Evolutionary conservation across 2,329 filamentous ascomycete genomes (phyloP).

Genomic region (Meredithiella fracta): DNA sequence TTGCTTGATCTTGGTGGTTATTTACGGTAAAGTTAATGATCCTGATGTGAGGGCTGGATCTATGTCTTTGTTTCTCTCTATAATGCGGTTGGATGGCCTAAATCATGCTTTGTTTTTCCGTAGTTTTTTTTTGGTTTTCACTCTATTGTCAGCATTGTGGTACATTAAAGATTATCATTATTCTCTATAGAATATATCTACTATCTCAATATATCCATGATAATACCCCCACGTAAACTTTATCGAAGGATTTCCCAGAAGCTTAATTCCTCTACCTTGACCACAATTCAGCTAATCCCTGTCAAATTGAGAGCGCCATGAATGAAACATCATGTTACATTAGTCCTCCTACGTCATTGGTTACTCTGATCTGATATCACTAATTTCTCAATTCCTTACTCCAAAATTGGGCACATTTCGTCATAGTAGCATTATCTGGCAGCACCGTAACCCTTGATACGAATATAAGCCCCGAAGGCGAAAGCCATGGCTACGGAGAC

Average conservation of each 20-base stretch:
- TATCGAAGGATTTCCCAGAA: too few species aligned
- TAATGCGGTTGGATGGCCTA: background rate
- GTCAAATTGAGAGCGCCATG: background rate
- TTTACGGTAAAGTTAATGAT: constrained; percentile 24
- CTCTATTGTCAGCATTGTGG: background rate
- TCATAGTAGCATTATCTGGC: too few species aligned
- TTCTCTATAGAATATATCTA: background rate
- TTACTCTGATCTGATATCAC: too few species aligned
- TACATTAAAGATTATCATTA: background rate
- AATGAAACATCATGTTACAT: background rate
- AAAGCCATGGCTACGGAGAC: too few species aligned
- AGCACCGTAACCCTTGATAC: too few species aligned
- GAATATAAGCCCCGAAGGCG: too few species aligned
- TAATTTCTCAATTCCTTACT: too few species aligned
- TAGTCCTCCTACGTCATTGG: too few species aligned
- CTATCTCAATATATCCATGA: background rate
- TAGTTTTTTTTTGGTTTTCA: too few species aligned
- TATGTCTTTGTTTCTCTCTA: background rate
- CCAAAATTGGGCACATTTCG: too few species aligned
- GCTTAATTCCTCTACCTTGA: too few species aligned
- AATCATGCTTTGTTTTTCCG: background rate
- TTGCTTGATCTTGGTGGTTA: constrained; percentile 53
- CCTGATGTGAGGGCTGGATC: constrained; percentile 16
- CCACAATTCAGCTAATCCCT: background rate
- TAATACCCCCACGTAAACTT: background rate